phyloP scores from a whole-genome alignment of 257 asterid species.

The Petunia secreta region DNA sequence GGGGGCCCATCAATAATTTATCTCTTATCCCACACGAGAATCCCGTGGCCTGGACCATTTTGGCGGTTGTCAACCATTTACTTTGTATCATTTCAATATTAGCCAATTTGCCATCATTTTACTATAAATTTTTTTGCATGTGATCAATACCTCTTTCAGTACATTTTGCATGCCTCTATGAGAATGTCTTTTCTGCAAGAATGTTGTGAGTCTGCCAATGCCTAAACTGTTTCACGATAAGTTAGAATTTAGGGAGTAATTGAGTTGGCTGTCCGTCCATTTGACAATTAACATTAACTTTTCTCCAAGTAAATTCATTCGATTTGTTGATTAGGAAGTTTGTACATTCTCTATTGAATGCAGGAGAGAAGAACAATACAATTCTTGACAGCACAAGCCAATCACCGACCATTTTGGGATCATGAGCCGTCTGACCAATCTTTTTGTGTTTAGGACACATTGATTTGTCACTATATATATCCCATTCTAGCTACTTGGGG shows the following conservation, averaged over 20 bases:
- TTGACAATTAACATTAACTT: too few relatives aligned
- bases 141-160: too few relatives aligned
- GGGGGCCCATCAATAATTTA: conserved; percentile 32
- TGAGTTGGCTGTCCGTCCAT: too few relatives aligned
- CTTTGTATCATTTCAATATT: not conserved
- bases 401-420: conserved; percentile 35
- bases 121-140: too few relatives aligned
- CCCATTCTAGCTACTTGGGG: conserved; percentile 20
- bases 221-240: not conserved
- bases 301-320: not conserved
- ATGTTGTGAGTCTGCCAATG: not conserved
- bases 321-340: not conserved
- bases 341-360: not conserved
- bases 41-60: conserved; percentile 61
- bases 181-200: too few relatives aligned
- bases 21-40: conserved; percentile 33
- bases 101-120: too few relatives aligned
- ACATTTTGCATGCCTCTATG: too few relatives aligned
- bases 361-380: not conserved
- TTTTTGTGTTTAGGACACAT: conserved; percentile 14
- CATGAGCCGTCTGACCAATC: conserved; percentile 44
- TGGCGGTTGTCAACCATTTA: conserved; percentile 54
- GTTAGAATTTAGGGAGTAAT: too few relatives aligned
- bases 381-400: not conserved
- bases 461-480: conserved; percentile 29